Conservation (phyloP, 495 filamentous ascomycete species). For the Trichoderma orchidacearum region DNA sequence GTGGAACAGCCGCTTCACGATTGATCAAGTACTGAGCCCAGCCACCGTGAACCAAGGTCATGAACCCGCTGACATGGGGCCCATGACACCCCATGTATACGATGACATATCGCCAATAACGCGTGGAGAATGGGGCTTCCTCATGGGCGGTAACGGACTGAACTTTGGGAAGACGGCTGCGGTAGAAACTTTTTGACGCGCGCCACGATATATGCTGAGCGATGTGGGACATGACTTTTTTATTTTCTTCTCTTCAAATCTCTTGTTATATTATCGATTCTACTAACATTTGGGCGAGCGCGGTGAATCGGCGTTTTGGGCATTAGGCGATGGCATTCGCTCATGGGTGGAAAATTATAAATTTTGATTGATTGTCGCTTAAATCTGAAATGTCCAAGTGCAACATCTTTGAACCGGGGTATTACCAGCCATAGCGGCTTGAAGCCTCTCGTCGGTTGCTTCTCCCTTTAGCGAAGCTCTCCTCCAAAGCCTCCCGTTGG, state of each 20-base stretch:
- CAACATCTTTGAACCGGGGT: too few species aligned
- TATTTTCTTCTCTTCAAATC: neutral
- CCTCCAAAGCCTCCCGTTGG: slow-evolving; percentile 75
- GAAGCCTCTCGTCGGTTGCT: slow-evolving; percentile 68
- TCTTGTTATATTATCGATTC: slow-evolving; percentile 1
- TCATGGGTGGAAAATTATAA: neutral
- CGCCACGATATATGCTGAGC: neutral
- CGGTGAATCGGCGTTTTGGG: neutral
- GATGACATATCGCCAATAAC: slow-evolving; percentile 42
- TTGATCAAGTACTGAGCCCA: slow-evolving; percentile 18
- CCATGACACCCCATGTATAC: slow-evolving; percentile 37
- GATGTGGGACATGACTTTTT: neutral
- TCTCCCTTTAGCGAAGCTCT: slow-evolving; percentile 66
- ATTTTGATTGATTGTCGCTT: too few species aligned
- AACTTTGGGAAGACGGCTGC: slow-evolving; percentile 16
- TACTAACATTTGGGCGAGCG: slow-evolving; percentile 1
- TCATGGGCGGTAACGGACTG: slow-evolving; percentile 32
- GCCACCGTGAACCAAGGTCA: slow-evolving; percentile 3
- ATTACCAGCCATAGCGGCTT: slow-evolving; percentile 64
- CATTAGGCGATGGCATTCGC: too few species aligned
- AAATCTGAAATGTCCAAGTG: too few species aligned
- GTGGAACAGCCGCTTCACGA: slow-evolving; percentile 11
- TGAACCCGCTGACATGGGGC: slow-evolving; percentile 14
- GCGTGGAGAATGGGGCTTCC: slow-evolving; percentile 38
- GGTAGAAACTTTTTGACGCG: slow-evolving; percentile 22